Evolutionary conservation across 2,329 filamentous ascomycete species (phyloP).

Genomic region (Scedosporium minutisporum): DNA sequence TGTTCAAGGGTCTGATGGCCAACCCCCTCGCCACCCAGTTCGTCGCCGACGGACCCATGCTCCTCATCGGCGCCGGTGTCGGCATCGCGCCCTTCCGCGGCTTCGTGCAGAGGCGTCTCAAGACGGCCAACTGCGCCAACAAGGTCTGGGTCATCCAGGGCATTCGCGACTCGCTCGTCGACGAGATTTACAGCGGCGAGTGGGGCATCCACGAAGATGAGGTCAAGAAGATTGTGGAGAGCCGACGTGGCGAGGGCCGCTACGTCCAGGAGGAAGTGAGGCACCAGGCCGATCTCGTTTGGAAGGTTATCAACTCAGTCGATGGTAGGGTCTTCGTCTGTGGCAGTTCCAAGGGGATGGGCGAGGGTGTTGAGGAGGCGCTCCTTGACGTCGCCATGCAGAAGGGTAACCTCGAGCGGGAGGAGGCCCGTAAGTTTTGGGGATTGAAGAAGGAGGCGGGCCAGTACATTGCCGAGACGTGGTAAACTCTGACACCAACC

Average conservation of each 20-base stretch:
- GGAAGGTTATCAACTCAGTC: conserved; percentile 94
- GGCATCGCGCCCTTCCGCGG: conserved; percentile 96
- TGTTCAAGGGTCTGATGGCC: conserved; percentile 98
- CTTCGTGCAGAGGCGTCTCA: conserved; percentile 87
- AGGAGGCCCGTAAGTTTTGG: conserved; percentile 85
- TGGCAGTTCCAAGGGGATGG: conserved; percentile 92
- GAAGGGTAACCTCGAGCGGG: conserved; percentile 75
- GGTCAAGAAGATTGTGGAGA: conserved; percentile 74
- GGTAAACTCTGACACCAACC: conserved; percentile 29
- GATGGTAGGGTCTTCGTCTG: conserved; percentile 96
- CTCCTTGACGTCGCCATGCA: conserved; percentile 84
- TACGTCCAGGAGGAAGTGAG: conserved; percentile 96
- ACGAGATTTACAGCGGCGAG: conserved; percentile 94
- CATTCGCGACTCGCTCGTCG: conserved; percentile 83
- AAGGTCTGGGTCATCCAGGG: conserved; percentile 97
- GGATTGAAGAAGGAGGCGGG: conserved; percentile 80
- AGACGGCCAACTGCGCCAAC: conserved; percentile 92
- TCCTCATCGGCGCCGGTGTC: conserved; percentile 91
- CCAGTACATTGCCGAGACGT: conserved; percentile 86
- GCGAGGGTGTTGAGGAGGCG: conserved; percentile 84
- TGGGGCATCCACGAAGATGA: conserved; percentile 89
- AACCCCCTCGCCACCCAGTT: conserved; percentile 92
- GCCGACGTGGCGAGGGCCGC: conserved; percentile 64
- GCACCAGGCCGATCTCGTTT: conserved; percentile 89
- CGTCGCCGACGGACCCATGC: conserved; percentile 89